Conservation (phyloP, 2,329 filamentous ascomycete genomes). For the Epichloe sibirici region DNA sequence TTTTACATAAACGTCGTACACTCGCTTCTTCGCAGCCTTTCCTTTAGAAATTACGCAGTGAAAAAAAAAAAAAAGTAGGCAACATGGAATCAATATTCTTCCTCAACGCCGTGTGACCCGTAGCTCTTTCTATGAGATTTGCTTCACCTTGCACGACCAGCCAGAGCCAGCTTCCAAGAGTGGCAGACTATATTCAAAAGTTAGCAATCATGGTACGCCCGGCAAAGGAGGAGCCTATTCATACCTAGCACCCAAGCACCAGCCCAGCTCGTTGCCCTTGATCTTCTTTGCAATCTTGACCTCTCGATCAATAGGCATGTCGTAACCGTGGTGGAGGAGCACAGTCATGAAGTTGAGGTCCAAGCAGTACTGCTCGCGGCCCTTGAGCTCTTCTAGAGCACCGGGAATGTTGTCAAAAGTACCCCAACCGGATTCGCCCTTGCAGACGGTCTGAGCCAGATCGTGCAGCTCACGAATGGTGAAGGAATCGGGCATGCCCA, state of each 20-base stretch:
- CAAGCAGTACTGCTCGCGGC: conserved; percentile 80
- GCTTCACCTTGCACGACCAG: conserved; percentile 77
- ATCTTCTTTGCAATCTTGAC: conserved; percentile 99
- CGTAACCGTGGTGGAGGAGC: conserved; percentile 86
- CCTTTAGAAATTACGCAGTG: neutral
- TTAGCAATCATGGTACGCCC: conserved; percentile 8
- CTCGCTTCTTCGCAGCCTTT: neutral
- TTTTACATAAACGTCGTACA: neutral
- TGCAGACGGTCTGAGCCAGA: conserved; percentile 73
- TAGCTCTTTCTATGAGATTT: conserved; percentile 43
- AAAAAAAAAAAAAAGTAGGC: too few species aligned
- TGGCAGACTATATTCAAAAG: conserved; percentile 50
- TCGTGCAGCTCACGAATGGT: conserved; percentile 83
- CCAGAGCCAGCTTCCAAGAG: conserved; percentile 70
- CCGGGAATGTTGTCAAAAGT: conserved; percentile 65
- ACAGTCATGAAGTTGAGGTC: conserved; percentile 96
- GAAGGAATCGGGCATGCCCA: conserved; percentile 98
- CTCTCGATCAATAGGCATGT: conserved; percentile 93
- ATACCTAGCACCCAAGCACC: conserved; percentile 94
- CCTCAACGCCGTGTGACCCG: neutral
- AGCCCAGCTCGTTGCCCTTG: conserved; percentile 89
- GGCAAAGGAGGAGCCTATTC: conserved; percentile 17
- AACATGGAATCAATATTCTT: neutral
- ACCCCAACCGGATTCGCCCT: conserved; percentile 65
- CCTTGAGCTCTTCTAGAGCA: conserved; percentile 68